phyloP scores from a whole-genome alignment of 2,329 filamentous ascomycete species.

The Penicillium sp. region DNA sequence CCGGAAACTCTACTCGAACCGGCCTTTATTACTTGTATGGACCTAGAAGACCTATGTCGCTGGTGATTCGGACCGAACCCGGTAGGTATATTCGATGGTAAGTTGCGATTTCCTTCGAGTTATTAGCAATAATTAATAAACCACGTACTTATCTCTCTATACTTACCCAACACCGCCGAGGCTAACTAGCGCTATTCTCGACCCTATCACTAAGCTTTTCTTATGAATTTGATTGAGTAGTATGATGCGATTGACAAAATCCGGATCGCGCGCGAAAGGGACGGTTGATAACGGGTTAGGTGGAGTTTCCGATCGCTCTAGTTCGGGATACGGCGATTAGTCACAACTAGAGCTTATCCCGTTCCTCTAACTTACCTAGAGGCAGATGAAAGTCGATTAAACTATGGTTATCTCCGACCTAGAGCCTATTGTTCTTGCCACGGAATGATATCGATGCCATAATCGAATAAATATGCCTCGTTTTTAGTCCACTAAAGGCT shows the following conservation, averaged over 20 bases:
- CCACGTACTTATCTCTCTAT: not conserved
- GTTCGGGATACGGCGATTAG: too few relatives aligned
- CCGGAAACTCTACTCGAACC: not conserved
- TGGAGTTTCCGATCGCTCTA: not conserved
- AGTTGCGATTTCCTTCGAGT: not conserved
- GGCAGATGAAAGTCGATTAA: conserved; percentile 7
- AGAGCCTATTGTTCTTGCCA: not conserved
- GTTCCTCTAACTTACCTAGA: not conserved
- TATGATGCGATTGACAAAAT: not conserved
- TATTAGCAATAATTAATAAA: not conserved
- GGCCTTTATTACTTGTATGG: not conserved
- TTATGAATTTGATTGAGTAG: not conserved
- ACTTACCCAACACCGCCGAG: not conserved
- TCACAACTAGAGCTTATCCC: too few relatives aligned
- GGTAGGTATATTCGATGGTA: not conserved
- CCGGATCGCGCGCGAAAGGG: not conserved
- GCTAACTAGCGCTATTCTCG: not conserved
- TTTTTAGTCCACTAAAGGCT: too few relatives aligned
- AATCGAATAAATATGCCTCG: not conserved
- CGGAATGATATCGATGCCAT: conserved; percentile 4
- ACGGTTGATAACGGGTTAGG: not conserved
- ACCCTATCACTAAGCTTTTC: not conserved
- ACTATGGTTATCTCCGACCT: conserved; percentile 3
- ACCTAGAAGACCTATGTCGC: not conserved
- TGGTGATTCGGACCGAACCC: not conserved